Base-by-base conservation (phyloP, 1,139 yeast genomes). In the Chernovozyma sophiae-reginae region DNA sequence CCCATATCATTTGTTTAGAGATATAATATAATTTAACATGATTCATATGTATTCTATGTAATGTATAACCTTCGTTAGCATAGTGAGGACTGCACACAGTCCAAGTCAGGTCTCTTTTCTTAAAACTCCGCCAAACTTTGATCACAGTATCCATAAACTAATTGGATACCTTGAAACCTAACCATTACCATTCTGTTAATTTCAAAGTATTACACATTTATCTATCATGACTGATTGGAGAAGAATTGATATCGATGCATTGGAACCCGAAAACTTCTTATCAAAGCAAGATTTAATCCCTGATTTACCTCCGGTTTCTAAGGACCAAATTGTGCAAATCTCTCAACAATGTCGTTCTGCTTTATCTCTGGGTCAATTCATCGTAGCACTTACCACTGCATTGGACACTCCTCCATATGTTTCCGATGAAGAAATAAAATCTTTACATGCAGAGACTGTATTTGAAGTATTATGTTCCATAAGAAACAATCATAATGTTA, bases 161-260 rank as follows among this genome's bases (percentile, higher is more conserved):
- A n/a, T n/a, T n/a, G n/a, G n/a, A n/a, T n/a, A n/a, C n/a, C n/a
- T n/a, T n/a, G n/a, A n/a, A n/a, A n/a, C n/a, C n/a, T n/a, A n/a
- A n/a, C n/a, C n/a, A n/a, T n/a, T n/a, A n/a, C n/a, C n/a, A n/a
- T n/a, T n/a, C n/a, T n/a, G n/a, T n/a, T n/a, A n/a, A n/a, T n/a
- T n/a, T n/a, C n/a, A n/a, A n/a, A n/a, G n/a, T n/a, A n/a, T n/a
- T n/a, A n/a, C n/a, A n/a, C n/a, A n/a, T n/a, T 26, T 15, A 14
- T 16, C 38, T 35, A 48, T 37, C 40, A 65, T 65, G 70, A 68
- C 62, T 41, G 69, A 72, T 54, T 64, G 77, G 77, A 74, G 98
- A 74, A 79, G 90, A 72, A 86, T 90, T 51, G 96, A 92, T 58
- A 81, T 92, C 41, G 97, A 92, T 61, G 86, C 89, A 18, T 79